phyloP scores from a whole-genome alignment of 352 stramenopile genomes.

The Lagenidium sp. region DNA sequence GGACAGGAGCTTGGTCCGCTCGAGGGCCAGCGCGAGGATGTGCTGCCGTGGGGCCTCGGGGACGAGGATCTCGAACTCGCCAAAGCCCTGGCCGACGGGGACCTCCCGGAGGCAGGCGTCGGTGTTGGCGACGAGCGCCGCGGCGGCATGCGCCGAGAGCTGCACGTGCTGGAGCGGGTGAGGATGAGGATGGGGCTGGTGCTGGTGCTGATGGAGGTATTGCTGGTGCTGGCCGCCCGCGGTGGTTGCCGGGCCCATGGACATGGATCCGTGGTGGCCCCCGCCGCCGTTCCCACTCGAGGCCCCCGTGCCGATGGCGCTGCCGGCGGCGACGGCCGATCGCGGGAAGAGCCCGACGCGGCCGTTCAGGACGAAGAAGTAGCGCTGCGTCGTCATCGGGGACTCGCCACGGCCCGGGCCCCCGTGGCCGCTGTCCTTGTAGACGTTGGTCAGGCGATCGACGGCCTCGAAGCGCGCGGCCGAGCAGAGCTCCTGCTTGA shows the following conservation, averaged over 20 bases:
- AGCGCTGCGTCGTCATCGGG: constrained; percentile 16
- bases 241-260: not conserved
- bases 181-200: not conserved
- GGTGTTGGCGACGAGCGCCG: constrained; percentile 3
- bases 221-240: not conserved
- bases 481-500: constrained; percentile 31
- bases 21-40: constrained; percentile 32
- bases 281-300: not conserved
- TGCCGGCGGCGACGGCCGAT: too few species aligned
- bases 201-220: constrained; percentile 3
- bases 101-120: constrained; percentile 30
- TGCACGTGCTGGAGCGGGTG: not conserved
- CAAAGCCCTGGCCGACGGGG: constrained; percentile 30
- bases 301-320: too few species aligned
- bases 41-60: constrained; percentile 18
- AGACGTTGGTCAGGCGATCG: constrained; percentile 33
- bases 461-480: constrained; percentile 49
- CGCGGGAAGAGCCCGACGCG: constrained; percentile 25
- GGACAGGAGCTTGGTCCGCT: constrained; percentile 42
- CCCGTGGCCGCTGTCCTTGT: too few species aligned
- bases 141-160: not conserved
- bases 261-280: not conserved
- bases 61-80: constrained; percentile 53
- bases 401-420: too few species aligned
- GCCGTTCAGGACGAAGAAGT: constrained; percentile 41